These are phyloP conservation scores for Patellaria atrata DNA, from an alignment of 495 filamentous ascomycete species.

Conservation along the genomic window DNA sequence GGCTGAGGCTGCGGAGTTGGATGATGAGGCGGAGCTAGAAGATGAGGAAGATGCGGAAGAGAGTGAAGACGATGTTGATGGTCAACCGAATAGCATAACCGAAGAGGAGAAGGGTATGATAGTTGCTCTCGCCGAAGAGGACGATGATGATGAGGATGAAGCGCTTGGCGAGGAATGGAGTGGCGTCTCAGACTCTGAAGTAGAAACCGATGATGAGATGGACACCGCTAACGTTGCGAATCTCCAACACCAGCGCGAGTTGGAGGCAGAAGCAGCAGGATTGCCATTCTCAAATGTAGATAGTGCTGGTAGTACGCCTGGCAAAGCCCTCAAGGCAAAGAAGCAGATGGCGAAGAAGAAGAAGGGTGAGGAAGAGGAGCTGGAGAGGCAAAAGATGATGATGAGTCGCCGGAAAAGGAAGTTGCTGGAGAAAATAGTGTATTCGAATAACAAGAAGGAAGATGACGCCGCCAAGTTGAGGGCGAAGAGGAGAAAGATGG, in stretches of 20 bases:
- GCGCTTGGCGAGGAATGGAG: conserved; percentile 23
- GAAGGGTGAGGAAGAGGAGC: conserved; percentile 27
- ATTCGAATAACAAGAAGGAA: conserved; percentile 27
- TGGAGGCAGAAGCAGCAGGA: conserved; percentile 75
- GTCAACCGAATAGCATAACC: conserved; percentile 22
- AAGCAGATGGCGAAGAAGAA: conserved; percentile 23
- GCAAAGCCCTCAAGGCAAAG: conserved; percentile 17
- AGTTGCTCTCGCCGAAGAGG: conserved; percentile 33
- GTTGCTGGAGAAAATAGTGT: conserved; percentile 32
- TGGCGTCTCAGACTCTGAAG: conserved; percentile 36
- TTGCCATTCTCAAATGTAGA: conserved; percentile 30
- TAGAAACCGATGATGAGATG: conserved; percentile 31
- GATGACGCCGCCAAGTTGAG: conserved; percentile 45
- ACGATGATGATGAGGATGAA: conserved; percentile 34
- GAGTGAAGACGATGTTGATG: conserved; percentile 29
- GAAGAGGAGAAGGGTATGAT: conserved; percentile 44
- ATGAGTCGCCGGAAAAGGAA: conserved; percentile 29
- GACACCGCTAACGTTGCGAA: conserved; percentile 35
- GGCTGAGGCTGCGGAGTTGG: conserved; percentile 53
- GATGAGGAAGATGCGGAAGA: conserved; percentile 29
- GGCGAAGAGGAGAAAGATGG: conserved; percentile 75
- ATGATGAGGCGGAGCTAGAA: conserved; percentile 42
- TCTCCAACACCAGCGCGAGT: conserved; percentile 64
- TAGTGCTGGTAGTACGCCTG: conserved; percentile 6
- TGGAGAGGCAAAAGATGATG: conserved; percentile 32